These are phyloP conservation scores for Phaffia australis DNA, from an alignment of 768 basidiomycete genomes.

Conservation along the genomic window DNA sequence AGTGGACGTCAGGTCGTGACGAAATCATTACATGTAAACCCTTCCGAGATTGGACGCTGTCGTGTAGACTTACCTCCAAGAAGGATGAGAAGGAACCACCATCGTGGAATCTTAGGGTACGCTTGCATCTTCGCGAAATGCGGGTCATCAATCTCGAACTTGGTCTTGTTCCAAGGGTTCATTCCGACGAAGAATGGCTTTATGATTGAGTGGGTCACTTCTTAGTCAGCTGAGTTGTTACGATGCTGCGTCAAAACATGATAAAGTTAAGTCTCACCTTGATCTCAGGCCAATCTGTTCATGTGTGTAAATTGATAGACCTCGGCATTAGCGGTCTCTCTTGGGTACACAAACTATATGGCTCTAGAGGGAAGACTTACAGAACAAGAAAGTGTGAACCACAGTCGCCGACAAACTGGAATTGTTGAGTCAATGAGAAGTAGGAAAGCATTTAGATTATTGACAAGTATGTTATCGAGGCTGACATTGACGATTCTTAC, in stretches of 20 bases:
- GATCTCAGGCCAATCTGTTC: constrained; percentile 10
- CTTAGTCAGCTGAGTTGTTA: neutral
- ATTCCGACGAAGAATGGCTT: constrained; percentile 27
- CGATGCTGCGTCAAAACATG: neutral
- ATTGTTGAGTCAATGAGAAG: no score
- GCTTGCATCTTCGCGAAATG: constrained; percentile 27
- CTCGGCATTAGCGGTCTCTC: no score
- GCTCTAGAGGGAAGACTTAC: no score
- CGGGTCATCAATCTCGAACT: constrained; percentile 24
- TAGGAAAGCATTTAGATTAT: no score
- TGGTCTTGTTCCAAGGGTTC: constrained; percentile 23
- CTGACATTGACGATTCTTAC: constrained; percentile 20
- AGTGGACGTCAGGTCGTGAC: no score
- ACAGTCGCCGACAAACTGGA: constrained; percentile 5
- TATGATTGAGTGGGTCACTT: neutral
- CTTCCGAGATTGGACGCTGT: neutral
- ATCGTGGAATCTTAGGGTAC: constrained; percentile 29
- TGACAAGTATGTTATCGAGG: no score
- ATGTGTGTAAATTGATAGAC: no score
- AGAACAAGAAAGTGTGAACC: constrained; percentile 14
- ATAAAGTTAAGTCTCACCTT: neutral
- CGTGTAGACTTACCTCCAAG: neutral
- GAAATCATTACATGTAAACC: no score
- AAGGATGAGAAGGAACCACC: constrained; percentile 31
- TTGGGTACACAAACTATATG: no score